Percentiles rank a stretch among this genome's conserved stretches.
phyloP scores from a whole-genome alignment of 2,329 filamentous ascomycete species.

The Pseudogymnoascus sp. region DNA sequence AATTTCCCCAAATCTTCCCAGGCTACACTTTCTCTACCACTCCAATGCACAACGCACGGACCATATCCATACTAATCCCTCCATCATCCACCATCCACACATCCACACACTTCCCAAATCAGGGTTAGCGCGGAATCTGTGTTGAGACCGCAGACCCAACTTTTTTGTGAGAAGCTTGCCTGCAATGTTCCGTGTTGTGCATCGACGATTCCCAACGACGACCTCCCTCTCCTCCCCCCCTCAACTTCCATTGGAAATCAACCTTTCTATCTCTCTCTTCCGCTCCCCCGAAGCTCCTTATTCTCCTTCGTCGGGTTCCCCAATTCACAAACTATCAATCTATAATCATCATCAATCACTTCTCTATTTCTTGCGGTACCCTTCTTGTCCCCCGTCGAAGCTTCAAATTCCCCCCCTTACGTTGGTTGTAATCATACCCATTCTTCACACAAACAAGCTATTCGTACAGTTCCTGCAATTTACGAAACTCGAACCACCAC shows the following conservation, averaged over 20 bases:
- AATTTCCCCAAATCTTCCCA: not conserved
- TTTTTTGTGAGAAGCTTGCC: constrained; percentile 10
- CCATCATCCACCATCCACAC: not conserved
- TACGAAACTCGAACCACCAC: not conserved
- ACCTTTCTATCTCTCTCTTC: not conserved
- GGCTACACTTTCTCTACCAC: not conserved
- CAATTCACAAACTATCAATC: constrained; percentile 5
- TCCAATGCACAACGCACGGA: not conserved
- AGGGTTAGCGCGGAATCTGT: not conserved
- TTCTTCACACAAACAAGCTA: not conserved
- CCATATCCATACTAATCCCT: not conserved
- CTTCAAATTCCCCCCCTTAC: constrained; percentile 4
- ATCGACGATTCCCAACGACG: not conserved
- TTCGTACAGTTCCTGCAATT: not conserved
- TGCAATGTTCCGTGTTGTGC: not conserved
- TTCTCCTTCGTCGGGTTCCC: not conserved
- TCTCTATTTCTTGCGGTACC: not conserved
- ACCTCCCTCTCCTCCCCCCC: not conserved
- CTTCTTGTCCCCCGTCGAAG: constrained; percentile 1
- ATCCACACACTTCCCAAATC: not conserved
- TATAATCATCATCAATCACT: not conserved
- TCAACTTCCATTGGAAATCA: not conserved
- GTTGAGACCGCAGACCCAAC: constrained; percentile 5
- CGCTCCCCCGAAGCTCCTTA: not conserved
- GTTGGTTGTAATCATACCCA: constrained; percentile 7